Conservation (phyloP, 192 early-diverging fungal genomes). For the Rhizophagus prolifer region DNA sequence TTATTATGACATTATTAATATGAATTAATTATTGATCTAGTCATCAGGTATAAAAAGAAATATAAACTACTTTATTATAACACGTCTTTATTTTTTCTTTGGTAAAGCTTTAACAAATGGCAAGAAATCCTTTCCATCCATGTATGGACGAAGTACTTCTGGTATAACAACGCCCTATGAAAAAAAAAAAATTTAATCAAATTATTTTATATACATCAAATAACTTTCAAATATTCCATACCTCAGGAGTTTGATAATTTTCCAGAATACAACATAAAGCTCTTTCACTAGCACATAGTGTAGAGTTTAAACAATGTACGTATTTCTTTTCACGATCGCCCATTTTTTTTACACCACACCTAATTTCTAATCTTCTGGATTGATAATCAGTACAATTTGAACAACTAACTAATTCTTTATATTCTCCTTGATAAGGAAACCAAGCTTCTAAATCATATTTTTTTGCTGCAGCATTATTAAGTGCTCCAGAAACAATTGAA, state of each 20-base stretch:
- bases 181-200: neutral
- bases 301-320: constrained; percentile 97
- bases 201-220: neutral
- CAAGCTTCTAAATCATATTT: constrained; percentile 99
- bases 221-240: neutral
- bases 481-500: constrained; percentile 93
- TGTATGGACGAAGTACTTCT: constrained; percentile 82
- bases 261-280: constrained; percentile 94
- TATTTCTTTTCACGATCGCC: constrained; percentile 92
- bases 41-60: neutral
- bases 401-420: constrained; percentile 98
- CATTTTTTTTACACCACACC: constrained; percentile 96
- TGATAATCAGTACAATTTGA: constrained; percentile 99
- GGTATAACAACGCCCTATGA: constrained; percentile 83
- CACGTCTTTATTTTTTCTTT: constrained; percentile 22
- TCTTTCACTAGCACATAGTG: constrained; percentile 93
- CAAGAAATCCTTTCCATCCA: constrained; percentile 91
- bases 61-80: neutral
- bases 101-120: constrained; percentile 60
- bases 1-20: too few species aligned
- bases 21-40: too few species aligned
- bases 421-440: constrained; percentile 98
- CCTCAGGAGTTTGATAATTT: constrained; percentile 89
- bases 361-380: constrained; percentile 90
- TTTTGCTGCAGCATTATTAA: constrained; percentile 99